Base-by-base conservation (phyloP, 805 yeast species). In the Starmerella potacharoeniae region DNA sequence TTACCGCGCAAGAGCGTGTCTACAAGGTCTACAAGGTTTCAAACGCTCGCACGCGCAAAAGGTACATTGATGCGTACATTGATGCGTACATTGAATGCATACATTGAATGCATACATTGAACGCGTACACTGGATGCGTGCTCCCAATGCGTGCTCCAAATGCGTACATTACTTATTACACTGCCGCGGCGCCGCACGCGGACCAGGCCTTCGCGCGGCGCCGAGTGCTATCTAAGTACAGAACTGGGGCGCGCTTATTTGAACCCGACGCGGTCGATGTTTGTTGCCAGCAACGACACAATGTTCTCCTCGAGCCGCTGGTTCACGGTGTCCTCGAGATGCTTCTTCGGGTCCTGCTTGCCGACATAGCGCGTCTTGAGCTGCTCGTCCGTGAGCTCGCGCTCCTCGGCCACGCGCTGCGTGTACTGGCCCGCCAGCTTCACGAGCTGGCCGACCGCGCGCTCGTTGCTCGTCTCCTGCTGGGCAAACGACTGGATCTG, bases 331-430 rank as follows among this genome's bases (percentile, higher is more conserved):
- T 87, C 96, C 49, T 84, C 78, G 64, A 93, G 76, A 74, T 93
- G 99, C 74, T 91, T 93, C 81, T 95, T 93, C 43, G 99, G 99
- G 71, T 93, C 98, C 72, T 91, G 97, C 69, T 88, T 90, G 64
- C 99, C 99, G 39, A 93, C 97, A 66, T 91, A 95, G 68, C 98
- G 82, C 7, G 96, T 91, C 71, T 87, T 88, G 63, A 91, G 78
- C 70, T 90, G 93, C 42, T 87, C 96, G 65, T 86, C 95, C 47
- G 81, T 75, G 62, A 93, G 75, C 60, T 86, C 95, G 68, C 84
- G 85, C 69, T 93, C 98, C 71, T 95, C 97, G 62, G 84, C 79
- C 51, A 95, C 90, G 67, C 97, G 80, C 67, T 83, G 84, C 39
- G 91, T 87, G 70, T 93, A 93, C 62, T 82, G 85, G 63, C 83